Base-by-base conservation (phyloP, 371 early-diverging fungal genomes). In the Umbelopsis sp. region DNA sequence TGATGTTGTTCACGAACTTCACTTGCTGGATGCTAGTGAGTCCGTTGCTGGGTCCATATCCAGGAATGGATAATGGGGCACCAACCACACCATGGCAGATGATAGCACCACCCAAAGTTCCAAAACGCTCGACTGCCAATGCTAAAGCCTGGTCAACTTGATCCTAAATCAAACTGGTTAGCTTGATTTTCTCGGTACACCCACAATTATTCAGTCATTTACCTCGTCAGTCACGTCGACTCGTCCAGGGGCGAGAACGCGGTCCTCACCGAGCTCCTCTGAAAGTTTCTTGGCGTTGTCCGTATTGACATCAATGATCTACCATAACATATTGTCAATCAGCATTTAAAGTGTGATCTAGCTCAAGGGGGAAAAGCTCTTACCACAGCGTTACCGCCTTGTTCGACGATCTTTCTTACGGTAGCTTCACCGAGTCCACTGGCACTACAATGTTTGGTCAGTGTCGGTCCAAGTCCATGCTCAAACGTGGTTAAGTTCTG, bases 281-380 rank as follows among this genome's bases (percentile, higher is more conserved):
- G 77, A 81, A 22, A 81, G 11, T 12, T 64, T 22, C 12, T 65
- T 32, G 0, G 74, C 75, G 0, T 74, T 67, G 0, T 74, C 73
- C 3, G 65, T 68, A 48, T 87, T 84, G 66, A 88, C 70, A 71
- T 88, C 88, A 66, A 88, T 71, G 10, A 87, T 74, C 85, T 82
- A 68, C 2, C 38, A 4, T 12, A 22, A n/a, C 51, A 10, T 12
- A 22, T 12, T 41, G 35, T 25, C 12, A 18, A 16, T 63, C 9
- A 22, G 37, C 3, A 24, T 46, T 50, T 52, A 12, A 44, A 10
- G 14, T 10, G 48, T n/a, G 18, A 48, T n/a, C 11, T 41, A 41
- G 41, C 41, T 41, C 12, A 32, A 22, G 10, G 12, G 53, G n/a
- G 14, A 6, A 1, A 11, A 57, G 32, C 24, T 64, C 66, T 72